Evolutionary conservation across 495 filamentous ascomycete species (phyloP).

Genomic region (Annulohypoxylon bovei): DNA sequence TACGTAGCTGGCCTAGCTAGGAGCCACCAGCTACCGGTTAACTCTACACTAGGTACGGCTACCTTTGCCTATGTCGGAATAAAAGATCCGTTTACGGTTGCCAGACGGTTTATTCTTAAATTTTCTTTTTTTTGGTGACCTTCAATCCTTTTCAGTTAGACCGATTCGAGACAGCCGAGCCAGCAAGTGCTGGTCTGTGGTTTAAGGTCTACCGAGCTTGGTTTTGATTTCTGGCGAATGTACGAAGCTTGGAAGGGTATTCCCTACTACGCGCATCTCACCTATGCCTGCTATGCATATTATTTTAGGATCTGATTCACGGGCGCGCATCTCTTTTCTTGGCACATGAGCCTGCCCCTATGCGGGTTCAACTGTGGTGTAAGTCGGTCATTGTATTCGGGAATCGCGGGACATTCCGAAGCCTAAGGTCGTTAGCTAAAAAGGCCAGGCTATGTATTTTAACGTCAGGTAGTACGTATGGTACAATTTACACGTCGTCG

Average conservation of each 20-base stretch:
- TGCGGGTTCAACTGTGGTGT: slow-evolving; percentile 44
- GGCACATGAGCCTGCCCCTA: slow-evolving; percentile 41
- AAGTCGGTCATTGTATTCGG: slow-evolving; percentile 45
- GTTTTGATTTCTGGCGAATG: slow-evolving; percentile 27
- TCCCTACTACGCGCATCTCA: slow-evolving; percentile 37
- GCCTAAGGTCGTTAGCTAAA: slow-evolving; percentile 15
- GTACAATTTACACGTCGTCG: slow-evolving; percentile 18
- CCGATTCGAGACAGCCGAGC: not conserved
- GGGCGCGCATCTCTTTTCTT: slow-evolving; percentile 42
- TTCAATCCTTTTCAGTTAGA: not conserved
- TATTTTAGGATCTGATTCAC: slow-evolving; percentile 45
- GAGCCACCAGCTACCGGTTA: not conserved
- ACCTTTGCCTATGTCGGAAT: slow-evolving; percentile 17
- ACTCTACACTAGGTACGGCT: slow-evolving; percentile 8
- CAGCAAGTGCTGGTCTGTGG: slow-evolving; percentile 7
- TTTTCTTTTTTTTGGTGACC: not conserved
- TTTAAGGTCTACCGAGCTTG: slow-evolving; percentile 24
- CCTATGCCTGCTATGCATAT: slow-evolving; percentile 42
- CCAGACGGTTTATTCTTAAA: slow-evolving; percentile 32
- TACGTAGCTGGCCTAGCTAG: not conserved
- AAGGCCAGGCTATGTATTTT: slow-evolving; percentile 6
- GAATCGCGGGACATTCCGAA: slow-evolving; percentile 42
- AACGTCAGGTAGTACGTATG: slow-evolving; percentile 33
- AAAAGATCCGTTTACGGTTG: slow-evolving; percentile 16
- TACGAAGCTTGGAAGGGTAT: slow-evolving; percentile 32